Evolutionary conservation across 495 filamentous ascomycete genomes (phyloP).

Genomic region (Terfezia claveryi): DNA sequence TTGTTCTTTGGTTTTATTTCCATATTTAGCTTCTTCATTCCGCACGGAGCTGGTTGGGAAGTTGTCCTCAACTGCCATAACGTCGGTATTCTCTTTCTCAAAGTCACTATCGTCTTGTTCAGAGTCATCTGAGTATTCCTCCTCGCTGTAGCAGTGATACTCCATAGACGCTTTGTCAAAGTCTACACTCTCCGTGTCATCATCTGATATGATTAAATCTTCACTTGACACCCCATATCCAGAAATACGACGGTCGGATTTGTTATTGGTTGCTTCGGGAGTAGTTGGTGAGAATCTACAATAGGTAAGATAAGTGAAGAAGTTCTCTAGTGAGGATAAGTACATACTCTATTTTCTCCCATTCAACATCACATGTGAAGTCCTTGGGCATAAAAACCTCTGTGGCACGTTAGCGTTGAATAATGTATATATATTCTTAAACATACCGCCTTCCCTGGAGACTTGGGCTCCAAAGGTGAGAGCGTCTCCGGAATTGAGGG

Average conservation of each 20-base stretch:
- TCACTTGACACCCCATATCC: not conserved
- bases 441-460: conserved; percentile 23
- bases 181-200: not conserved
- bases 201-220: not conserved
- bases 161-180: not conserved
- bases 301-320: too few species aligned
- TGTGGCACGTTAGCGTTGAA: not conserved
- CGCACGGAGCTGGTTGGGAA: too few species aligned
- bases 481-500: conserved; percentile 25
- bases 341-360: conserved; percentile 15
- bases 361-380: conserved; percentile 17
- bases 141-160: not conserved
- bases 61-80: too few species aligned
- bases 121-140: not conserved
- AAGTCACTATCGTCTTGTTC: not conserved
- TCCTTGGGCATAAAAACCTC: conserved; percentile 19
- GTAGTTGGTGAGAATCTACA: too few species aligned
- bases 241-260: not conserved
- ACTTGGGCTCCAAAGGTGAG: conserved; percentile 35
- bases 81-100: not conserved
- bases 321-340: not conserved
- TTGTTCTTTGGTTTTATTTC: too few species aligned
- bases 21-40: too few species aligned
- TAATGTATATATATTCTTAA: not conserved
- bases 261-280: not conserved